Conservation (phyloP, 1,139 yeast genomes). For the Geotrichum candidum region DNA sequence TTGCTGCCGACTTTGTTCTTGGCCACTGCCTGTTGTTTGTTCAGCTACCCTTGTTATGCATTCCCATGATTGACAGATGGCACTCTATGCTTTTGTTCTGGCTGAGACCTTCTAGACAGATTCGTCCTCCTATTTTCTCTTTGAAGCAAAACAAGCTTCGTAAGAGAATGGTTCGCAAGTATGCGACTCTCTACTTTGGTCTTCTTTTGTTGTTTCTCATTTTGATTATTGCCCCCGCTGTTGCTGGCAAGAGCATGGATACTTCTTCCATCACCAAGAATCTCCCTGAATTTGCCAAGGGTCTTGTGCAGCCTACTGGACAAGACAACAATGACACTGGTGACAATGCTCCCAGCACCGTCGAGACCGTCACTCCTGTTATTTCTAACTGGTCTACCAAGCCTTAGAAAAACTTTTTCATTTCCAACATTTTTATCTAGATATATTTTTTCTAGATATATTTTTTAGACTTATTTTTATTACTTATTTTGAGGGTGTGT, state of each 20-base stretch:
- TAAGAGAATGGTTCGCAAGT: slow-evolving; percentile 97
- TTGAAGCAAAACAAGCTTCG: slow-evolving; percentile 95
- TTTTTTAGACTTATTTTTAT: neutral
- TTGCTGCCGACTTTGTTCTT: slow-evolving; percentile 91
- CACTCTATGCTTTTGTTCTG: slow-evolving; percentile 98
- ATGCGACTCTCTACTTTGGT: slow-evolving; percentile 73
- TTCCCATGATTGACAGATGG: slow-evolving; percentile 94
- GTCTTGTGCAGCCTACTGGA: slow-evolving; percentile 86
- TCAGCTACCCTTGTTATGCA: slow-evolving; percentile 78
- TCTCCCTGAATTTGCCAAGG: slow-evolving; percentile 49
- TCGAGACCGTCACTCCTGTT: slow-evolving; percentile 32
- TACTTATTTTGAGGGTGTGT: neutral
- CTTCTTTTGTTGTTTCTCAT: slow-evolving; percentile 66
- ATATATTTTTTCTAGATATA: neutral
- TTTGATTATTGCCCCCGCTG: slow-evolving; percentile 89
- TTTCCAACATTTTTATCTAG: neutral
- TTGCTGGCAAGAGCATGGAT: slow-evolving; percentile 36
- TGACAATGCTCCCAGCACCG: slow-evolving; percentile 28
- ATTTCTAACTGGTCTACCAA: slow-evolving; percentile 25
- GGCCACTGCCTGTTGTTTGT: slow-evolving; percentile 85
- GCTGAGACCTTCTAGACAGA: slow-evolving; percentile 96
- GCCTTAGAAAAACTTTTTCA: slow-evolving; percentile 22
- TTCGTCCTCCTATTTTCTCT: slow-evolving; percentile 97
- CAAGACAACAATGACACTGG: slow-evolving; percentile 74
- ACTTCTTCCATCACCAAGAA: slow-evolving; percentile 20